Base-by-base conservation (phyloP, 1,139 yeast species). In the Insectozyma bohioensis region DNA sequence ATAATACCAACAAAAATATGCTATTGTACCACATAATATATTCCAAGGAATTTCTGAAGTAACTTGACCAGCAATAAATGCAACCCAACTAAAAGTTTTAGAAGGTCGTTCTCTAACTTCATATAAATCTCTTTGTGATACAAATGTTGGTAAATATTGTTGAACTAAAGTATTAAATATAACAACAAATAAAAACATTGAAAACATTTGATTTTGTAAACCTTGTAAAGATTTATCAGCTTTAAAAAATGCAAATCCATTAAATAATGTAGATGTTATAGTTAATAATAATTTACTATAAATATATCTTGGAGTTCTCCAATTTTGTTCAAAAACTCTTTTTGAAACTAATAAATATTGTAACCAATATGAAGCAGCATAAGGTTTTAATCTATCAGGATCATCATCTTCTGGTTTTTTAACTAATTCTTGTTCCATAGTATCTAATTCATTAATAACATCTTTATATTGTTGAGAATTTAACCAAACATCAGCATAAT, bases 21-120 rank as follows among this genome's bases (percentile, higher is more conserved):
- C 71, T 5, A 84, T 16, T 1, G 90, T 76, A 41, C 87, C 88
- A 36, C 73, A 67, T 4, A 80, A 39, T 12, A 78, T 47, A 50
- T 83, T 84, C 82, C 85, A 84, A 18, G 95, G 95, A 21, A 85
- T 55, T 53, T 87, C 96, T 21, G 75, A 80, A 12, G 80, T 58
- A 28, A 86, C 65, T 57, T 85, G 90, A 13, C 85, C 76, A 20
- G 69, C 46, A 43, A 86, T 59, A 51, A 52, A 56, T 10, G 59
- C 47, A 25, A 53, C 32, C 62, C 63, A 57, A 14, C 56, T 48
- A 30, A 52, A 57, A 2, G 61, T 49, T 39, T 47, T 57, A 5
- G 61, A 54, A 16, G 65, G 67, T n/a, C 56, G 33, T 41, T 57
- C 63, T 42, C 67, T 52, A n/a, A 57, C 63, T 42, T 62, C 67